Percentiles rank a stretch among this genome's conserved stretches.
phyloP scores from a whole-genome alignment of 2,329 filamentous ascomycete genomes.

The Pseudogymnoascus sp. region DNA sequence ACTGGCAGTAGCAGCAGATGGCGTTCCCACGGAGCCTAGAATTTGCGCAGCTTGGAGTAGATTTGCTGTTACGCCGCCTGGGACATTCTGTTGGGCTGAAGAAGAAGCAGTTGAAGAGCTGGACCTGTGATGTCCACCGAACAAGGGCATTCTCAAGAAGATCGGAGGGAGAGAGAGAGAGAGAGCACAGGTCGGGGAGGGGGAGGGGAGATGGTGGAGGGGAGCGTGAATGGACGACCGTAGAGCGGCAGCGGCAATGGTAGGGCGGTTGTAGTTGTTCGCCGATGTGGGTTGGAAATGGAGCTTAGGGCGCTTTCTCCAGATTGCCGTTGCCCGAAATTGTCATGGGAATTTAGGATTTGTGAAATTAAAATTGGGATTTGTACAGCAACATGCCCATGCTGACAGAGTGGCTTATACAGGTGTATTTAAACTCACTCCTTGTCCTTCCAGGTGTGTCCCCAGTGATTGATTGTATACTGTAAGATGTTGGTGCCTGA shows the following conservation, averaged over 20 bases:
- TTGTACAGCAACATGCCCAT: neutral
- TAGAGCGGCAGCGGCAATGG: neutral
- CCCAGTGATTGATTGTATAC: neutral
- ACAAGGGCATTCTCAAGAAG: slow-evolving; percentile 6
- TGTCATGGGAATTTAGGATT: neutral
- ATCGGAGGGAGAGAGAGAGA: neutral
- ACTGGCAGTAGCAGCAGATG: slow-evolving; percentile 16
- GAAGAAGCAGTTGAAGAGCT: slow-evolving; percentile 13
- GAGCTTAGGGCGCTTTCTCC: neutral
- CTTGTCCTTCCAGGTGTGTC: neutral
- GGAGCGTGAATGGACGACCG: neutral
- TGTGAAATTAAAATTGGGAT: neutral
- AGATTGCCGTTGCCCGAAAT: neutral
- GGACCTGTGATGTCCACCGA: slow-evolving; percentile 2
- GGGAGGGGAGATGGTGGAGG: neutral
- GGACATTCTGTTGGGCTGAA: slow-evolving; percentile 18
- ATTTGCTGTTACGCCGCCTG: slow-evolving; percentile 20
- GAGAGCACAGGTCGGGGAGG: neutral
- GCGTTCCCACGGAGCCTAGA: slow-evolving; percentile 24
- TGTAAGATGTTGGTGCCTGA: neutral
- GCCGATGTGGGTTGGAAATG: neutral
- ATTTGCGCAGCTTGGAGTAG: slow-evolving; percentile 24
- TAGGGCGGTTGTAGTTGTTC: neutral
- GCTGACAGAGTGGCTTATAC: neutral
- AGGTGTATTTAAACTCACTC: neutral